Evolutionary conservation across 2,329 filamentous ascomycete genomes (phyloP), one percentile per base, ranked within the genome.

Genomic region (Zarea fungicola): DNA sequence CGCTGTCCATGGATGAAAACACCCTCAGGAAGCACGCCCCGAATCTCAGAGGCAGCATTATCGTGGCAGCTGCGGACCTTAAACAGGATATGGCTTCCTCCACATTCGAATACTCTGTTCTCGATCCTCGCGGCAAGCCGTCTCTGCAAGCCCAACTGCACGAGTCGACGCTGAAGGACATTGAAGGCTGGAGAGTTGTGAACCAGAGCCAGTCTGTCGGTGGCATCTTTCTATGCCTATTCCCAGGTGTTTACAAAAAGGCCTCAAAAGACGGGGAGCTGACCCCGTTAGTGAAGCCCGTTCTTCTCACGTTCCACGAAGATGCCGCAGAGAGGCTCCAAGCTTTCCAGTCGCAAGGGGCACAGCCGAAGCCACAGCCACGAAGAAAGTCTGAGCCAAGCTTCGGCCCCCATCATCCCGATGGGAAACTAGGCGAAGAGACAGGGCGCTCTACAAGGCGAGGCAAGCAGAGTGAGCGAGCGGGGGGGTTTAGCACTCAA

Each of bases 11-110:
- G 39, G 39, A 42, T 16, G 25, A 42, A 29, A 29, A 16, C 4
- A 42, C 39, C 19, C 29, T 42, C 39, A 29, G 25, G 1, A 42
- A 29, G 5, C 23, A 42, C 25, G 14, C 25, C 16, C 9, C 14
- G 23, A 42, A 42, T 21, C 39, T 42, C 25, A 13, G 13, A 29
- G 25, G 29, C 16, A 25, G 25, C n/a, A 42, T 42, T 19, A 42
- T 42, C 25, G 10, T 29, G 39, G 39, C 39, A 16, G 39, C 39
- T 42, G 39, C 39, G 29, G 25, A 13, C 39, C 39, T 42, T 29
- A 42, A 42, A 42, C 39, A 42, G 16, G 39, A 42, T 21, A 42
- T 42, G 39, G 16, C 23, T 42, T 42, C 23, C 39, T 42, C 39
- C 23, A 29, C 39, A 9, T 8, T 29, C 23, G 39, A 42, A 42